Percentiles rank a stretch among this genome's conserved stretches.
These are phyloP conservation scores for Echeveria elegans DNA, from an alignment of 164 flowering plant species.

Conservation along the genomic window DNA sequence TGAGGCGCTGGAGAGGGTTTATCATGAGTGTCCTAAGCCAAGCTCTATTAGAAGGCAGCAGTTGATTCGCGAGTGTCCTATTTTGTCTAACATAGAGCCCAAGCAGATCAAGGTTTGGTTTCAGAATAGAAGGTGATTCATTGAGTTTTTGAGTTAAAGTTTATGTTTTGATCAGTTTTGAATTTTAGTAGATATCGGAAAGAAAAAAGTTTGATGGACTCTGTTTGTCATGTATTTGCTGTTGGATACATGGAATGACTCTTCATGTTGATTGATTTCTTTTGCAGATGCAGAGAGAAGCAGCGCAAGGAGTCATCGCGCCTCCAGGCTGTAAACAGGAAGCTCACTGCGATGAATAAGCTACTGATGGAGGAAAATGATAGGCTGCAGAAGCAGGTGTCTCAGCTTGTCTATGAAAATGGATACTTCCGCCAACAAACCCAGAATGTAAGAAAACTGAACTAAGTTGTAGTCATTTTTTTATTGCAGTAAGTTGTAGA, in stretches of 20 bases:
- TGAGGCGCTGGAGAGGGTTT: conserved; percentile 56
- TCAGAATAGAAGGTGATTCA: conserved; percentile 60
- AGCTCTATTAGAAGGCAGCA: conserved; percentile 56
- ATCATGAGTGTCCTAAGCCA: conserved; percentile 56
- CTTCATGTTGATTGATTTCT: background rate
- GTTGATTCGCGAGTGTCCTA: conserved; percentile 54
- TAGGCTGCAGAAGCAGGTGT: conserved; percentile 61
- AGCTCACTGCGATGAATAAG: conserved; percentile 53
- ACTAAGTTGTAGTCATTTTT: background rate
- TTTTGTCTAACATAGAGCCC: conserved; percentile 59
- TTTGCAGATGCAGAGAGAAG: conserved; percentile 50
- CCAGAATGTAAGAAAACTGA: conserved; percentile 28
- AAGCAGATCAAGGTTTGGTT: conserved; percentile 75
- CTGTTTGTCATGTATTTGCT: background rate
- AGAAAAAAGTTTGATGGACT: background rate
- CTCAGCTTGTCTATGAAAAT: conserved; percentile 60
- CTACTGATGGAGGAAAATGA: conserved; percentile 68
- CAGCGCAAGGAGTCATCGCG: conserved; percentile 58
- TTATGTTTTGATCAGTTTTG: too few relatives aligned
- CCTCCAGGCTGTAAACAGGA: conserved; percentile 55
- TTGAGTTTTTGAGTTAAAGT: too few relatives aligned
- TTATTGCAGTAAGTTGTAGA: too few relatives aligned
- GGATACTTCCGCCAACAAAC: conserved; percentile 52
- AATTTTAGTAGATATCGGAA: too few relatives aligned
- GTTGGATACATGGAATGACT: background rate